Percentiles rank a stretch among this genome's conserved stretches.
phyloP scores from a whole-genome alignment of 805 yeast species.

The Cephaloascus albidus region DNA sequence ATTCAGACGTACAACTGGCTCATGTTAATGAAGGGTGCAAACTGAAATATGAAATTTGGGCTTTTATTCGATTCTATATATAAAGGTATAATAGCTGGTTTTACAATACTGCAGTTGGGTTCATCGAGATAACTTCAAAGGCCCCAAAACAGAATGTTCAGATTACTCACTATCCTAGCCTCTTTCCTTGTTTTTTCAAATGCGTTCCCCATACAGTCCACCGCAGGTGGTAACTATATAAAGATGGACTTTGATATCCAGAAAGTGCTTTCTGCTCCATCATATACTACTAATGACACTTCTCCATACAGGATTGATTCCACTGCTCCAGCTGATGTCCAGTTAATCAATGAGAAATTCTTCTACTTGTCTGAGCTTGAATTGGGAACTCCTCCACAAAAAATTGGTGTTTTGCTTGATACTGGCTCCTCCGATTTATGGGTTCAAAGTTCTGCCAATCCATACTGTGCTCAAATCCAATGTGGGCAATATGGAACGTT shows the following conservation, averaged over 20 bases:
- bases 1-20: too few species aligned
- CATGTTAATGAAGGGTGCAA: too few species aligned
- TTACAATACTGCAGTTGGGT: too few species aligned
- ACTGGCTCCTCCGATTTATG: constrained; percentile 19
- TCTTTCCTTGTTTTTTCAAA: neutral
- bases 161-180: neutral
- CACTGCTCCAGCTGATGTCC: too few species aligned
- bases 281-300: neutral
- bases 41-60: too few species aligned
- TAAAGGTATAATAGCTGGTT: too few species aligned
- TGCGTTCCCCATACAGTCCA: neutral
- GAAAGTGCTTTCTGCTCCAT: neutral
- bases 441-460: constrained; percentile 9
- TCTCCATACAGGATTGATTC: neutral
- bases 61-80: too few species aligned
- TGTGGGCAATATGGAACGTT: constrained; percentile 32
- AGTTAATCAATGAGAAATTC: neutral
- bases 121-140: too few species aligned
- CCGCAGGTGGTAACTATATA: neutral
- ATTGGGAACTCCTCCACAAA: constrained; percentile 15
- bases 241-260: neutral
- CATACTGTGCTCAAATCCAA: constrained; percentile 6
- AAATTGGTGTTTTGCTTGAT: constrained; percentile 13
- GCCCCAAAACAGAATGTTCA: too few species aligned
- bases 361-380: constrained; percentile 1